These are phyloP conservation scores for Paecilomyces sp. DNA, from an alignment of 2,329 filamentous ascomycete genomes.

Conservation along the genomic window DNA sequence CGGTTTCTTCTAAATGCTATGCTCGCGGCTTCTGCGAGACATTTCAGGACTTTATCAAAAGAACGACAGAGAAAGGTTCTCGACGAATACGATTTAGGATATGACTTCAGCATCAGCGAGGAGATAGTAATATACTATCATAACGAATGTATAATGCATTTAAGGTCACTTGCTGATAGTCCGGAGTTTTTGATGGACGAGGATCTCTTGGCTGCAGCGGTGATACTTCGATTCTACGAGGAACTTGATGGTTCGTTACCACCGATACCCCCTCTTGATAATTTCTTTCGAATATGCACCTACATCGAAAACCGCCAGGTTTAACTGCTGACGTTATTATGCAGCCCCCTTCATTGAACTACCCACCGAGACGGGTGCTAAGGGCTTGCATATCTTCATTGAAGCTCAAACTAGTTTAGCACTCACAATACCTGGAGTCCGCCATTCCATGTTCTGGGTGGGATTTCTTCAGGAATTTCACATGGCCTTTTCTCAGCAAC, in stretches of 20 bases:
- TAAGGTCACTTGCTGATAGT: constrained; percentile 18
- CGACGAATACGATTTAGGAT: neutral
- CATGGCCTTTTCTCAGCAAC: constrained; percentile 34
- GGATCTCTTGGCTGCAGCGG: constrained; percentile 47
- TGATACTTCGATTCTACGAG: constrained; percentile 52
- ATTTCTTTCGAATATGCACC: neutral
- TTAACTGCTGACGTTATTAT: neutral
- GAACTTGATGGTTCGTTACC: constrained; percentile 27
- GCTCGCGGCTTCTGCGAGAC: constrained; percentile 5
- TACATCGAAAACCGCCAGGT: neutral
- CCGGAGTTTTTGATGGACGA: constrained; percentile 39
- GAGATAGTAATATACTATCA: constrained; percentile 19
- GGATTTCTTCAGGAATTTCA: constrained; percentile 44
- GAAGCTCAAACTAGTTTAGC: constrained; percentile 7
- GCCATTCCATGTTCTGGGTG: constrained; percentile 39
- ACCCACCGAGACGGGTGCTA: neutral
- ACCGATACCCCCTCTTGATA: neutral
- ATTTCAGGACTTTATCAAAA: neutral
- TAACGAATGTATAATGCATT: constrained; percentile 17
- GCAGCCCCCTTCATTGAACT: neutral
- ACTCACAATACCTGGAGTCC: constrained; percentile 18
- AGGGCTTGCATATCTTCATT: constrained; percentile 16
- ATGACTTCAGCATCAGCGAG: neutral
- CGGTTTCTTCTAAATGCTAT: constrained; percentile 7
- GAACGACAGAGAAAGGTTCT: neutral